These are phyloP conservation scores for Carex scoparia DNA, from an alignment of 176 grass and related monocot genomes.

Conservation along the genomic window DNA sequence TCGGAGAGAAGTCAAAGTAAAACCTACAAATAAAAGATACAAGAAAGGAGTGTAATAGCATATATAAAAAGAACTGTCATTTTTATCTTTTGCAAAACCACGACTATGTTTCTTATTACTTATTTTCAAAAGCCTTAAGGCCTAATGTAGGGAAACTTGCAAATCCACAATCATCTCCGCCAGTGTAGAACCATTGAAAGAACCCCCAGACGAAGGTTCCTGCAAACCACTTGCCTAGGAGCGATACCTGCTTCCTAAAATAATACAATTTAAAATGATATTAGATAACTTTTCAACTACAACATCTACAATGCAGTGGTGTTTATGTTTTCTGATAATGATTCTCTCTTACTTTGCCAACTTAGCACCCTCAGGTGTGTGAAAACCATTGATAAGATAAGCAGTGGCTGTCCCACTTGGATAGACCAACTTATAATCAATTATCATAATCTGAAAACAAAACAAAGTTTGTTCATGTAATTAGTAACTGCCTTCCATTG, in stretches of 20 bases:
- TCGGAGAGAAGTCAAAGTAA: constrained; percentile 73
- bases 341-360: constrained; percentile 44
- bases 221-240: constrained; percentile 54
- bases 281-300: not conserved
- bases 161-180: constrained; percentile 59
- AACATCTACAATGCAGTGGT: not conserved
- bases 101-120: not conserved
- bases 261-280: constrained; percentile 3
- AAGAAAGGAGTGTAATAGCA: constrained; percentile 13
- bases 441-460: constrained; percentile 65
- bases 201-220: constrained; percentile 73
- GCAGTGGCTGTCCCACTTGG: constrained; percentile 85
- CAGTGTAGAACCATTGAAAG: constrained; percentile 96
- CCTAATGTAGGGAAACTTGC: constrained; percentile 51
- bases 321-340: not conserved
- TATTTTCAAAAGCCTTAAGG: constrained; percentile 60
- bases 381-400: constrained; percentile 85
- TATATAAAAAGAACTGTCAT: not conserved
- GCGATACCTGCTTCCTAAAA: constrained; percentile 70
- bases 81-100: not conserved
- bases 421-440: constrained; percentile 88
- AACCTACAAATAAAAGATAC: constrained; percentile 34
- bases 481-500: not conserved
- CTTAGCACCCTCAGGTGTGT: constrained; percentile 59
- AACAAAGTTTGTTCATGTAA: not conserved